phyloP scores from a whole-genome alignment of 2,329 filamentous ascomycete species.

The Zymoseptoria tritici region DNA sequence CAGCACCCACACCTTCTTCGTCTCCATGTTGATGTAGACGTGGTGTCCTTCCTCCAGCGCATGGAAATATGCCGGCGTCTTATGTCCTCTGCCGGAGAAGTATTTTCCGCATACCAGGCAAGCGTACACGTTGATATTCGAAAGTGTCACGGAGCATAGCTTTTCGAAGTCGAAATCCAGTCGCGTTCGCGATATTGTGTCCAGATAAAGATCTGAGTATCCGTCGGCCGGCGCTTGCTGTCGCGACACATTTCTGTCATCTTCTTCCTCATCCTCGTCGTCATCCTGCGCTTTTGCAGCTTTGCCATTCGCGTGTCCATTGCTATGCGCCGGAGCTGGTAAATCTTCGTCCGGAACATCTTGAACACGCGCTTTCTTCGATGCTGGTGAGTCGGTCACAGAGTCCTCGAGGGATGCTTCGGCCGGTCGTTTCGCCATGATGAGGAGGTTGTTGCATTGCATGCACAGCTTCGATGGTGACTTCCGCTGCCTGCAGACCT shows the following conservation, averaged over 20 bases:
- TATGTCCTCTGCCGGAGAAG: constrained; percentile 86
- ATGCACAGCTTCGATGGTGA: background rate
- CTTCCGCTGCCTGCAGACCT: background rate
- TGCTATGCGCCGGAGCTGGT: constrained; percentile 16
- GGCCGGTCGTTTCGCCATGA: constrained; percentile 43
- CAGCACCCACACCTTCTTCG: constrained; percentile 81
- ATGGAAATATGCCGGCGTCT: constrained; percentile 96
- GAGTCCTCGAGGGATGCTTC: constrained; percentile 39
- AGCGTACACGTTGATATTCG: constrained; percentile 98
- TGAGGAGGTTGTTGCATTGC: background rate
- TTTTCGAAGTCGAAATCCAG: constrained; percentile 99
- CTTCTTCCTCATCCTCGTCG: constrained; percentile 28
- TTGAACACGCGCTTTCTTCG: constrained; percentile 42
- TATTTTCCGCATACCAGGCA: constrained; percentile 98
- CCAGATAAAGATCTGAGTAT: constrained; percentile 92
- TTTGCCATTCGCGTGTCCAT: constrained; percentile 23
- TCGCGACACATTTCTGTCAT: constrained; percentile 43
- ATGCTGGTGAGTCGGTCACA: constrained; percentile 38
- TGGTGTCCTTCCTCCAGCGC: constrained; percentile 91
- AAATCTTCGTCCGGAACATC: constrained; percentile 33
- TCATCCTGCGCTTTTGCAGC: constrained; percentile 31
- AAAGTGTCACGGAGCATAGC: constrained; percentile 88
- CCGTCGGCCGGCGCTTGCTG: constrained; percentile 76
- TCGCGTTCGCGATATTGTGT: constrained; percentile 87
- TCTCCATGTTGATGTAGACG: constrained; percentile 96